phyloP scores from a whole-genome alignment of 2,329 filamentous ascomycete genomes.

The Ramichloridium luteum region DNA sequence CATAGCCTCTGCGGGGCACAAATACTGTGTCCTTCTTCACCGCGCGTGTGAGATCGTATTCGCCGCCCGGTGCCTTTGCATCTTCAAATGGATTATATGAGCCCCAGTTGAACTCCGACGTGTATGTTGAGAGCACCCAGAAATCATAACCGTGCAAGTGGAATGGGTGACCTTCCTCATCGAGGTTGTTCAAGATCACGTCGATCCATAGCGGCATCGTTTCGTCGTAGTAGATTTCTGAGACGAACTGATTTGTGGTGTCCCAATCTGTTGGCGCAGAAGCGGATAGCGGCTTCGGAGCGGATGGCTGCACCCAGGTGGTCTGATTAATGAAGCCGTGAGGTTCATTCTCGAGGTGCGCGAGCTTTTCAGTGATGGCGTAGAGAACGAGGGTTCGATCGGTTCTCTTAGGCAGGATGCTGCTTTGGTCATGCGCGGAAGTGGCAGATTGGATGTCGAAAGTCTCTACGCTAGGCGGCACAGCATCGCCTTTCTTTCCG shows the following conservation, averaged over 20 bases:
- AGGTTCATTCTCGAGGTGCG: conserved; percentile 32
- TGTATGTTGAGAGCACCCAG: conserved; percentile 17
- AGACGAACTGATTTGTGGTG: conserved; percentile 29
- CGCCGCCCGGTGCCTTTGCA: conserved; percentile 13
- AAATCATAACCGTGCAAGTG: conserved; percentile 29
- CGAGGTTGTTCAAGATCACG: conserved; percentile 39
- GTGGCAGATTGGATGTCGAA: conserved; percentile 9
- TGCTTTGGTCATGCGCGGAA: conserved; percentile 11
- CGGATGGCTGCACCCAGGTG: conserved; percentile 30
- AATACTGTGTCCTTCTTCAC: conserved; percentile 26
- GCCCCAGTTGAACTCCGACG: conserved; percentile 15
- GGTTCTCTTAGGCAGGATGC: conserved; percentile 18
- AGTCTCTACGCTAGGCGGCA: conserved; percentile 2
- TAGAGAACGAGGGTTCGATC: conserved; percentile 36
- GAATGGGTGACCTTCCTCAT: conserved; percentile 39
- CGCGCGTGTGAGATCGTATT: conserved; percentile 11
- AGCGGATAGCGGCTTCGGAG: conserved; percentile 2
- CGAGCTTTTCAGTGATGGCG: conserved; percentile 34
- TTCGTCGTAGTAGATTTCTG: conserved; percentile 16
- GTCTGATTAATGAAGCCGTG: conserved; percentile 39
- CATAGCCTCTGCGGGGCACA: conserved; percentile 26
- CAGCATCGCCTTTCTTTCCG: conserved; percentile 11
- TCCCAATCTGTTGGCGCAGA: conserved; percentile 29
- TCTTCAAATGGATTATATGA: conserved; percentile 15
- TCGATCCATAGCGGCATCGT: conserved; percentile 31